Percentiles rank a stretch among this genome's conserved stretches.
phyloP scores from a whole-genome alignment of 2,329 filamentous ascomycete species.

The Colletotrichum sp. region DNA sequence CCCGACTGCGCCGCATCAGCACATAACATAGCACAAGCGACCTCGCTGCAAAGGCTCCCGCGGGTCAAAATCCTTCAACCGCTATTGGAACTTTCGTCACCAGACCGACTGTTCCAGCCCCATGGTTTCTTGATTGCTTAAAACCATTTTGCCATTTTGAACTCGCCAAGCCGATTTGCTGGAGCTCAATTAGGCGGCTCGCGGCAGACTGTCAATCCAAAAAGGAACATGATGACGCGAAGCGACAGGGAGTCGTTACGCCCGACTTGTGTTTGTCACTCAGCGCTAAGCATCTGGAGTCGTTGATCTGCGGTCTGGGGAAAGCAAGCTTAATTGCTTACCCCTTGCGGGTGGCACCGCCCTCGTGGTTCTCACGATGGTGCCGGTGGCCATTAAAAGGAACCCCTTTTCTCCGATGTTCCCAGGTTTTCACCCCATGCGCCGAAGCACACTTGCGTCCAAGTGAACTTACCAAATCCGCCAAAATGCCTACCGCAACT shows the following conservation, averaged over 20 bases:
- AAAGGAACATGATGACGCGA: neutral
- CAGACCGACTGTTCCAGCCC: neutral
- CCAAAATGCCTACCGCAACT: conserved; percentile 29
- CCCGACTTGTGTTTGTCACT: neutral
- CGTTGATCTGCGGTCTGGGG: neutral
- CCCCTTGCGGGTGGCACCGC: neutral
- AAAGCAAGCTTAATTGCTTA: neutral
- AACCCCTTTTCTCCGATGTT: too few relatives aligned
- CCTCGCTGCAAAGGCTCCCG: neutral
- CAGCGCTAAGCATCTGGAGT: neutral
- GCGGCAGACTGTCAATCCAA: neutral
- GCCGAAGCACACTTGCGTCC: too few relatives aligned
- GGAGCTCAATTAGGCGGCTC: accelerated
- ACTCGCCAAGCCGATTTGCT: neutral
- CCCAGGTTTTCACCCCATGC: too few relatives aligned
- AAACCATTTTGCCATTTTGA: neutral
- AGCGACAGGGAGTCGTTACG: neutral
- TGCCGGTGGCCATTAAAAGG: neutral
- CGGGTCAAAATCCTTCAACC: neutral
- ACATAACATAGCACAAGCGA: neutral
- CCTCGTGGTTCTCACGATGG: neutral
- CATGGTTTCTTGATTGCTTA: neutral
- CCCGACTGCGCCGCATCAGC: neutral
- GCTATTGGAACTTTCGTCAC: neutral
- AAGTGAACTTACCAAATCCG: too few relatives aligned